A percentile compares a stretch with the other conserved stretches of the same genome.
phyloP scores from a whole-genome alignment of 1,284 basidiomycete genomes.

The Puccinia coronata region DNA sequence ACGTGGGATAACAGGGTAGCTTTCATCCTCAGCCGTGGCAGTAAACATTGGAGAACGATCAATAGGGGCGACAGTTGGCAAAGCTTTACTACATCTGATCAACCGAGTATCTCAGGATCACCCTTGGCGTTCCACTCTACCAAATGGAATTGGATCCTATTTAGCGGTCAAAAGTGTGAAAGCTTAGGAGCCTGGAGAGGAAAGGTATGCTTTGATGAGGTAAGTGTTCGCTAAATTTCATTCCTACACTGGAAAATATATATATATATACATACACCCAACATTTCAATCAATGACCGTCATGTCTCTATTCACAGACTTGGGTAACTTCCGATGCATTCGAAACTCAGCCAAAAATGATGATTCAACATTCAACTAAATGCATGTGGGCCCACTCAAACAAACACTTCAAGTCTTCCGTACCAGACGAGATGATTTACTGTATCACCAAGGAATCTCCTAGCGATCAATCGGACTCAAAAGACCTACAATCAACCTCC shows the following conservation, averaged over 20 bases:
- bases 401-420: slow-evolving; percentile 72
- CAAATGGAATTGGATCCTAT: slow-evolving; percentile 67
- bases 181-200: slow-evolving; percentile 66
- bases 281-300: no score
- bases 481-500: slow-evolving; percentile 54
- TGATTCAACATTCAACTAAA: slow-evolving; percentile 70
- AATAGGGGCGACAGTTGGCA: slow-evolving; percentile 84
- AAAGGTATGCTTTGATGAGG: slow-evolving; percentile 74
- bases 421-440: slow-evolving; percentile 73
- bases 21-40: slow-evolving; percentile 73
- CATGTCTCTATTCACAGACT: slow-evolving; percentile 61
- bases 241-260: no score
- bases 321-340: slow-evolving; percentile 85
- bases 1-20: slow-evolving; percentile 79
- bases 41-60: slow-evolving; percentile 77
- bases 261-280: no score
- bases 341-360: slow-evolving; percentile 64
- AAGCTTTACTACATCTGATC: slow-evolving; percentile 69
- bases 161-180: slow-evolving; percentile 75
- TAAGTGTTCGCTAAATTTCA: no score
- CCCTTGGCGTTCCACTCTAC: slow-evolving; percentile 80
- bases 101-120: slow-evolving; percentile 66
- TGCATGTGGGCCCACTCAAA: slow-evolving; percentile 86
- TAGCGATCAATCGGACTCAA: slow-evolving; percentile 35
- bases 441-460: slow-evolving; percentile 75